phyloP scores from a whole-genome alignment of 495 filamentous ascomycete species.

The Aspergillus wentii region DNA sequence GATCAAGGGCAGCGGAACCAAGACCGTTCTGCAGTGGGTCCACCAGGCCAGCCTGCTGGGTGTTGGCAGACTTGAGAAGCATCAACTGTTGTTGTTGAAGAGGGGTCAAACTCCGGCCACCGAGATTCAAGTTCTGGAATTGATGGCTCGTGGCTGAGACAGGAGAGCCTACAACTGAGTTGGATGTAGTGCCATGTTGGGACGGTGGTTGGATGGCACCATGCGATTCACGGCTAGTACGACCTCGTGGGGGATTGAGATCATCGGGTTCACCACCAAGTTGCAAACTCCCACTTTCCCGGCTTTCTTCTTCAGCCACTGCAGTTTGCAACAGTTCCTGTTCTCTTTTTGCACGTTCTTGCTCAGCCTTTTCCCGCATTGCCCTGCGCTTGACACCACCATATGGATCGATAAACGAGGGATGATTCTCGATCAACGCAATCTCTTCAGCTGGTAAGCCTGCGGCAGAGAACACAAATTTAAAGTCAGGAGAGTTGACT shows the following conservation, averaged over 20 bases:
- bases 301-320: slow-evolving; percentile 49
- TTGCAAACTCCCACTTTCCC: slow-evolving; percentile 80
- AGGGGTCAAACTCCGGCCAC: slow-evolving; percentile 71
- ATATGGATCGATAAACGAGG: slow-evolving; percentile 74
- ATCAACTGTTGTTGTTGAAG: slow-evolving; percentile 71
- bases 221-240: slow-evolving; percentile 44
- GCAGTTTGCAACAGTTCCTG: slow-evolving; percentile 51
- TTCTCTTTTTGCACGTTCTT: slow-evolving; percentile 57
- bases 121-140: slow-evolving; percentile 52
- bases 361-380: slow-evolving; percentile 60
- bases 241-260: slow-evolving; percentile 42
- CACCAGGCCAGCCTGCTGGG: slow-evolving; percentile 48
- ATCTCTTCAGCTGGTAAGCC: slow-evolving; percentile 49
- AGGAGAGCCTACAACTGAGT: slow-evolving; percentile 40
- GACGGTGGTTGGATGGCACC: slow-evolving; percentile 70
- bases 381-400: slow-evolving; percentile 72
- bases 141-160: slow-evolving; percentile 47
- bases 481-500: slow-evolving; percentile 52
- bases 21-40: slow-evolving; percentile 56
- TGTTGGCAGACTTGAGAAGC: slow-evolving; percentile 57
- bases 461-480: slow-evolving; percentile 53
- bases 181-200: slow-evolving; percentile 52
- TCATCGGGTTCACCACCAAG: slow-evolving; percentile 90
- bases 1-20: slow-evolving; percentile 30
- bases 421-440: slow-evolving; percentile 55